A percentile compares a stretch with the other conserved stretches of the same genome.
Conservation (phyloP, 441 rosid genomes). For the Croton setiger region DNA sequence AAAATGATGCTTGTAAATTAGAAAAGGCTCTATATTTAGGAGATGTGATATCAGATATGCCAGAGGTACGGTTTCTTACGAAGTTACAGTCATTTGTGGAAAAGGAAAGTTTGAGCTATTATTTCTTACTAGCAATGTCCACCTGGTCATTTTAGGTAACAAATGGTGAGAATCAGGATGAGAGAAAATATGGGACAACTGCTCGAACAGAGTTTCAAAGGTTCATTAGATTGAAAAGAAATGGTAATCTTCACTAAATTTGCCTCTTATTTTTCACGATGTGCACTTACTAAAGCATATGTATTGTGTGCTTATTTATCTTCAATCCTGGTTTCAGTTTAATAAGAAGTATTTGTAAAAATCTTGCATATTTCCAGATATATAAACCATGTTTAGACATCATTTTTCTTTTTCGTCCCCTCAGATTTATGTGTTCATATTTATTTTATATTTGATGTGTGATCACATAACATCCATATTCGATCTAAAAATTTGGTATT, state of each 20-base stretch:
- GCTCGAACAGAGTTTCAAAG: constrained; percentile 8
- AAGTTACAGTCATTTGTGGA: too few relatives aligned
- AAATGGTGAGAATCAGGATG: constrained; percentile 15
- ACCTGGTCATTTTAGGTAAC: neutral
- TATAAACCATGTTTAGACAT: too few relatives aligned
- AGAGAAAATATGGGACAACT: constrained; percentile 10
- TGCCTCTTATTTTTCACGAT: neutral
- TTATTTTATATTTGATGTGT: too few relatives aligned
- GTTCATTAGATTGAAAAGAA: constrained; percentile 14
- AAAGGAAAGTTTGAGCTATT: neutral
- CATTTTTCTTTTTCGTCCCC: too few relatives aligned
- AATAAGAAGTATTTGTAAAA: too few relatives aligned
- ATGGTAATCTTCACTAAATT: neutral
- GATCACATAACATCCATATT: neutral
- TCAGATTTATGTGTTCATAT: too few relatives aligned
- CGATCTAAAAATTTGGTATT: neutral
- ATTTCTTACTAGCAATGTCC: neutral
- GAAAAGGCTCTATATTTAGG: constrained; percentile 6
- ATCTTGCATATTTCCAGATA: too few relatives aligned
- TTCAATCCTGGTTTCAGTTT: neutral
- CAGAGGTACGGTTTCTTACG: neutral
- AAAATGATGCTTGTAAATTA: constrained; percentile 8
- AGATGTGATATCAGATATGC: constrained; percentile 19
- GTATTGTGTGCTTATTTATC: neutral
- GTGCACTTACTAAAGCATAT: neutral